Percentiles rank a stretch among this genome's conserved stretches.
Evolutionary conservation across 2,329 filamentous ascomycete genomes (phyloP).

Genomic region (Incumbomyces delicatus): DNA sequence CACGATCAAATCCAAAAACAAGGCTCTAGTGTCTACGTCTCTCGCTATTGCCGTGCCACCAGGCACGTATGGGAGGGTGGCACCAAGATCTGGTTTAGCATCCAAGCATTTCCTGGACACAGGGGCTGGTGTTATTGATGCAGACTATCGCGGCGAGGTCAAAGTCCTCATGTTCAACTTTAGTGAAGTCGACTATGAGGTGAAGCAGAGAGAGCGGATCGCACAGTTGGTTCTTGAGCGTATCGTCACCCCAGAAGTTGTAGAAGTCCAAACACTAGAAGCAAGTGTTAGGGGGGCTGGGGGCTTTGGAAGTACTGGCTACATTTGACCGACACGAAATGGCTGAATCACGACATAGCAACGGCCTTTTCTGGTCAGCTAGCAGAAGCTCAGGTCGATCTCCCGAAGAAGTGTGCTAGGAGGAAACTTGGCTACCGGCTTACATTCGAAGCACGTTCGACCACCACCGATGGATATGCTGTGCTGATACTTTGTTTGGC

Average conservation of each 20-base stretch:
- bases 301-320: slow-evolving; percentile 82
- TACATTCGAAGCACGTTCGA: no score
- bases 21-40: slow-evolving; percentile 80
- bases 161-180: slow-evolving; percentile 96
- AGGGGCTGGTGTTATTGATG: slow-evolving; percentile 92
- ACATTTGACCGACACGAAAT: not conserved
- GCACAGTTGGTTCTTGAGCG: slow-evolving; percentile 91
- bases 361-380: no score
- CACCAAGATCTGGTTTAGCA: slow-evolving; percentile 82
- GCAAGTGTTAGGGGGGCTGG: slow-evolving; percentile 84
- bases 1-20: slow-evolving; percentile 69
- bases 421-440: no score
- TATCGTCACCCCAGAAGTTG: slow-evolving; percentile 84
- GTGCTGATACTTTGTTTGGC: no score
- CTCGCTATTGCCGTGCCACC: slow-evolving; percentile 83
- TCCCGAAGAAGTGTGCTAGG: no score
- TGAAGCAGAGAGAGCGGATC: slow-evolving; percentile 80
- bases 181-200: slow-evolving; percentile 65
- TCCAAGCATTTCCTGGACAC: slow-evolving; percentile 94
- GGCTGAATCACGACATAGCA: not conserved
- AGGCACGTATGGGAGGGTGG: slow-evolving; percentile 82
- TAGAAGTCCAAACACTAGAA: slow-evolving; percentile 80
- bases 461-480: no score
- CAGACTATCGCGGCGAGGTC: slow-evolving; percentile 88
- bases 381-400: no score